Evolutionary conservation across 176 grass and related monocot species (phyloP).

Genomic region (Musa acuminata): DNA sequence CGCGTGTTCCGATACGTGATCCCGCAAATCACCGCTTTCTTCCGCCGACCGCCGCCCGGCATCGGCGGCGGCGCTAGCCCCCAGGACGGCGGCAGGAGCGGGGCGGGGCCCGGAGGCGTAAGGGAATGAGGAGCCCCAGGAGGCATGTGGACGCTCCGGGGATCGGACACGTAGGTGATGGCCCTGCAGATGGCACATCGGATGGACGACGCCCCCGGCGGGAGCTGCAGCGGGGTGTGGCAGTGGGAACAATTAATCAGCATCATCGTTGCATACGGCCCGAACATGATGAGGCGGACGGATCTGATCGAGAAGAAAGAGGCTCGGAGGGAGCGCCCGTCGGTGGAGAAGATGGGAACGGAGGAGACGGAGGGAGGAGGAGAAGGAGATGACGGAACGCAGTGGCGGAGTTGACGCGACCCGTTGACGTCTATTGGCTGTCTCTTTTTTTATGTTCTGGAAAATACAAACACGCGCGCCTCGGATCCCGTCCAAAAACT

Average conservation of each 20-base stretch:
- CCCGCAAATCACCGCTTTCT: slow-evolving; percentile 85
- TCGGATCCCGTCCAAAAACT: no score
- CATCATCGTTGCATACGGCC: slow-evolving; percentile 37
- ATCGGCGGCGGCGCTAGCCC: slow-evolving; percentile 36
- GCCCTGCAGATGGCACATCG: slow-evolving; percentile 70
- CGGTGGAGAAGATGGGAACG: not conserved
- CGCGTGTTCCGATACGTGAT: slow-evolving; percentile 70
- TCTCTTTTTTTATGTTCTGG: no score
- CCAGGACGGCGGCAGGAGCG: slow-evolving; percentile 19
- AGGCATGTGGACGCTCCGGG: slow-evolving; percentile 10
- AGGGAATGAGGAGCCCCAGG: not conserved
- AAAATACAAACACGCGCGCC: no score
- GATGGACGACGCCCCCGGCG: slow-evolving; percentile 63
- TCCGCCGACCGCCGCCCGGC: slow-evolving; percentile 29
- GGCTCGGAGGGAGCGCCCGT: not conserved
- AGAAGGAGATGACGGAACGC: not conserved
- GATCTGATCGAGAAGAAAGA: not conserved
- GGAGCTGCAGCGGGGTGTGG: slow-evolving; percentile 77
- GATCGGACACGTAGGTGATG: slow-evolving; percentile 56
- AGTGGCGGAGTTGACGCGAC: not conserved
- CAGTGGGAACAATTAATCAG: slow-evolving; percentile 86
- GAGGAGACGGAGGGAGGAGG: not conserved
- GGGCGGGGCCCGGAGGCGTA: not conserved
- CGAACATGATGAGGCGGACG: not conserved
- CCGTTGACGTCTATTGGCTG: not conserved